Evolutionary conservation across 441 rosid genomes (phyloP).

Genomic region (Arabidopsis lyrata): DNA sequence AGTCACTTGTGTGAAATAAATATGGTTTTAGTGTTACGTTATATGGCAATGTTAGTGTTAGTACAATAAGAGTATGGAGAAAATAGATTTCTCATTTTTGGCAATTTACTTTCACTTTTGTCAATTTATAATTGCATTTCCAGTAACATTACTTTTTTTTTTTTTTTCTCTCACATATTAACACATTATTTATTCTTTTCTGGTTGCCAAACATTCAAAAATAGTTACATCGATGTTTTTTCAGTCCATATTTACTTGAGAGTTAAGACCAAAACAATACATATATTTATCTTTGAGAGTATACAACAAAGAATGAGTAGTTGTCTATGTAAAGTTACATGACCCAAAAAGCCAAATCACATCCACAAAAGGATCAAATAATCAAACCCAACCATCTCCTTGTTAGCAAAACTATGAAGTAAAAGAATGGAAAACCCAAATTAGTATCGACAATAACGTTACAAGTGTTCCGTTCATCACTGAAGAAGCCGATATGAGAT

Average conservation of each 20-base stretch:
- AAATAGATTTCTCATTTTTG: not conserved
- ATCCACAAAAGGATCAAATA: conserved; percentile 33
- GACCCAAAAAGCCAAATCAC: conserved; percentile 18
- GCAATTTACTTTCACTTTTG: not conserved
- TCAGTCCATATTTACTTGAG: not conserved
- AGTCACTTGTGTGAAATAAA: not conserved
- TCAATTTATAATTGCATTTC: not conserved
- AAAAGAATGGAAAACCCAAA: conserved; percentile 51
- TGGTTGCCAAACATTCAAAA: not conserved
- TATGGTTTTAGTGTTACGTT: not conserved
- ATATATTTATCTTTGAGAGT: conserved; percentile 20
- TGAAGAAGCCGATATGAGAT: conserved; percentile 53
- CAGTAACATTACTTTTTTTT: no score
- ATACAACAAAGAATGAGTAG: conserved; percentile 39
- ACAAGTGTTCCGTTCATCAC: conserved; percentile 38
- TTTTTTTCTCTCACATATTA: no score
- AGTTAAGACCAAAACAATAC: conserved; percentile 5
- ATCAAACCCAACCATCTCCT: not conserved
- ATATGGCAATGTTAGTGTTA: not conserved
- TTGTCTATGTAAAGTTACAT: conserved; percentile 35
- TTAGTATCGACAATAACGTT: conserved; percentile 49
- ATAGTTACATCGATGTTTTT: no score
- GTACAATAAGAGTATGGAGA: no score
- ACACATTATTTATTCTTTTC: not conserved
- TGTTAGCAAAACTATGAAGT: conserved; percentile 44